Evolutionary conservation across 2,329 filamentous ascomycete species (phyloP), one percentile per base, ranked within the genome.

Genomic region (Sclerotinia borealis): DNA sequence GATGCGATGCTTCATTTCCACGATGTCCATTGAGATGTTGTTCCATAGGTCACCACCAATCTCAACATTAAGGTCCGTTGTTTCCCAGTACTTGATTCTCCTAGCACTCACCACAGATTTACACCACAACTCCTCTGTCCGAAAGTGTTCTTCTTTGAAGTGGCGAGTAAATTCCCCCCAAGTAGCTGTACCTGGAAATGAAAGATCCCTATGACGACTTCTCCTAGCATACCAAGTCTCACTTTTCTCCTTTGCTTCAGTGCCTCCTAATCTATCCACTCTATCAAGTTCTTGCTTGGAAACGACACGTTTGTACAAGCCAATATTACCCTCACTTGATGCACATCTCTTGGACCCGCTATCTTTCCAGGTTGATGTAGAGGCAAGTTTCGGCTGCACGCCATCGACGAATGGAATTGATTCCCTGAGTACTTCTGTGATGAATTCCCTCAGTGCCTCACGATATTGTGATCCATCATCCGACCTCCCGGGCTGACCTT

Each of bases 1-100:
- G 59, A 92, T 79, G 51, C 79, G 78, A 73, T 92, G 89, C 62
- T 81, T 81, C 80, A 89, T 89, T 76, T 91, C 86, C 66, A 83
- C 81, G 27, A 89, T 76, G 68, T 72, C 70, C 22, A 86, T 74
- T 37, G 76, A 77, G 69, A 84, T 81, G 50, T 78, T 73, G 1
- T 70, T 75, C 82, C 83, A 86, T 27, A 39, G 61, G 43, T 63
- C 78, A 8, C 72, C 70, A 43, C 56, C 75, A n/a, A 76, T 71
- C 22, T 74, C 70, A 4, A 79, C 67, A 47, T 77, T 75, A 17
- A 80, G 71, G 10, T 74, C 78, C 5, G 49, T 70, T 62, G 79
- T 81, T 59, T 80, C 77, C 82, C 82, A 84, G 29, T 72, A 72
- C 65, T 77, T 76, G 39, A 76, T 73, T 62, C 75, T 70, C 61